Percentiles rank a stretch among this genome's conserved stretches.
These are phyloP conservation scores for Vigna hirtella DNA, from an alignment of 306 rosid genomes.

Conservation along the genomic window DNA sequence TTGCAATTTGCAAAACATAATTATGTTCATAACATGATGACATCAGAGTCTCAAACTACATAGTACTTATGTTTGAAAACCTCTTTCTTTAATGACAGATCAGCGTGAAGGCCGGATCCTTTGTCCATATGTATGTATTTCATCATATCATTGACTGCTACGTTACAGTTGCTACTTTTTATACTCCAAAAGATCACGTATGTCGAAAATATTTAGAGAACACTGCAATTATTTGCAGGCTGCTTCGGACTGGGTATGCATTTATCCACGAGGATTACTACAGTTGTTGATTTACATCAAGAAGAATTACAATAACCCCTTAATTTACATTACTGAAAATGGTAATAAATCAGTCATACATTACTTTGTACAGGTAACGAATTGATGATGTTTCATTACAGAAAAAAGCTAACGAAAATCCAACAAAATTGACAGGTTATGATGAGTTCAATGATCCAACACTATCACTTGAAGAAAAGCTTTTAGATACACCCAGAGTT, in stretches of 20 bases:
- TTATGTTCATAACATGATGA: too few species aligned
- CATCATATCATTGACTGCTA: conserved; percentile 29
- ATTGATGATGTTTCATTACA: not conserved
- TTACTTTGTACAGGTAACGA: not conserved
- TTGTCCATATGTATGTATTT: conserved; percentile 48
- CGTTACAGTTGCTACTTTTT: conserved; percentile 2
- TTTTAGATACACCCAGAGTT: conserved; percentile 50
- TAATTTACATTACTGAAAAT: conserved; percentile 55
- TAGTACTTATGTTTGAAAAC: too few species aligned
- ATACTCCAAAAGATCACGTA: not conserved
- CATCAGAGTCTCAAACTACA: too few species aligned
- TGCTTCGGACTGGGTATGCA: conserved; percentile 46
- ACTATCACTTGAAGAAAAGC: conserved; percentile 46
- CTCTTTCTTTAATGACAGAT: conserved; percentile 39
- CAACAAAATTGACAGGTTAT: conserved; percentile 42
- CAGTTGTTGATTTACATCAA: conserved; percentile 47
- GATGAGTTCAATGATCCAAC: conserved; percentile 53
- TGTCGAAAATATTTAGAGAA: not conserved
- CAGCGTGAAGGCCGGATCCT: conserved; percentile 40
- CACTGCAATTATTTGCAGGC: conserved; percentile 43
- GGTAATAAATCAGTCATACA: conserved; percentile 35
- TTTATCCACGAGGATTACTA: conserved; percentile 53
- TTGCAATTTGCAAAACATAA: too few species aligned
- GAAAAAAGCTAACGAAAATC: not conserved
- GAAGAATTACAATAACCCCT: conserved; percentile 49